phyloP scores from a whole-genome alignment of 495 filamentous ascomycete species.

The Trichodelitschia bisporula region DNA sequence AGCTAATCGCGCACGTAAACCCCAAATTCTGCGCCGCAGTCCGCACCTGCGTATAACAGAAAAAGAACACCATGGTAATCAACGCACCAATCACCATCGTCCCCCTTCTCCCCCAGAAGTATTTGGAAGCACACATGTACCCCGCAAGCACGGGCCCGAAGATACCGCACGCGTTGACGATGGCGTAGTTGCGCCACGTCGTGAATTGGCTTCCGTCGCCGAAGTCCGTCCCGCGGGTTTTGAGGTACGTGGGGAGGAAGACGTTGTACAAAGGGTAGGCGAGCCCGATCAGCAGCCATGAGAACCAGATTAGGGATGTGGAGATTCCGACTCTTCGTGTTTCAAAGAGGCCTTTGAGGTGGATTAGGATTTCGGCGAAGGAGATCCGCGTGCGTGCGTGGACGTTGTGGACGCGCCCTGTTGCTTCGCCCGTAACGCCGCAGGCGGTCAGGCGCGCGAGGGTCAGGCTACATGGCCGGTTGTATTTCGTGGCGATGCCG shows the following conservation, averaged over 20 bases:
- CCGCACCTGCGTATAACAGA: constrained; percentile 39
- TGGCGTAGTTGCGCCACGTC: constrained; percentile 47
- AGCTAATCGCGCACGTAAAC: constrained; percentile 39
- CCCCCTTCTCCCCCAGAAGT: constrained; percentile 31
- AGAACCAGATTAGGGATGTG: constrained; percentile 40
- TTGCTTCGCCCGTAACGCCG: constrained; percentile 12
- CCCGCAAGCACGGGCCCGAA: constrained; percentile 40
- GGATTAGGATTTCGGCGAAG: constrained; percentile 16
- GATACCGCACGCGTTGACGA: constrained; percentile 38
- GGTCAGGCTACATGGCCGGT: constrained; percentile 36
- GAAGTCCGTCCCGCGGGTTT: constrained; percentile 21
- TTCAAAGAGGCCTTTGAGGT: constrained; percentile 36
- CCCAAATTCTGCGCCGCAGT: constrained; percentile 33
- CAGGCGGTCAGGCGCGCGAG: constrained; percentile 31
- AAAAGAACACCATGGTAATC: constrained; percentile 35
- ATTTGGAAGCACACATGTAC: constrained; percentile 29
- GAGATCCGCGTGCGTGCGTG: constrained; percentile 18
- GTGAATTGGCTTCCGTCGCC: constrained; percentile 24
- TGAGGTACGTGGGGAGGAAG: constrained; percentile 24
- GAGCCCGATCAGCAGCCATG: constrained; percentile 44
- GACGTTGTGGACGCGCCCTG: constrained; percentile 3
- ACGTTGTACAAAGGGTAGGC: constrained; percentile 30
- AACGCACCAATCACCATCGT: constrained; percentile 29
- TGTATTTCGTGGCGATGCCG: constrained; percentile 33
- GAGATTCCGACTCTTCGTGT: constrained; percentile 34